Base-by-base conservation (phyloP, 345 rosid species). In the Mallotus nudiflorus region DNA sequence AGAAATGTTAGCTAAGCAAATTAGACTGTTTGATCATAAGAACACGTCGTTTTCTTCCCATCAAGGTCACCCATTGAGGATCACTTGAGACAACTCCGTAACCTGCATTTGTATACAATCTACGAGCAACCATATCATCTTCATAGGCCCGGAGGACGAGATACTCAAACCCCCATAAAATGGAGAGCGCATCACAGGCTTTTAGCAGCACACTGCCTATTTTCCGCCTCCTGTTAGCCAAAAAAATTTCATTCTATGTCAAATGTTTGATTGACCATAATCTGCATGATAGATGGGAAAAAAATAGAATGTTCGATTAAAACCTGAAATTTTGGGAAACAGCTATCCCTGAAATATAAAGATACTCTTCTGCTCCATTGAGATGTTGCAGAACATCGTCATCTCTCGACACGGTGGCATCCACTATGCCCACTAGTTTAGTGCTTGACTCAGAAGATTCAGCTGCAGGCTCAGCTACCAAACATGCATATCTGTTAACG, bases 331-430 rank as follows among this genome's bases (percentile, higher is more conserved):
- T 60, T 68, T 76, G 73, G 8, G 88, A 80, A 50, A 93, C 96
- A 1, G 97, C 98, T 1, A 91, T 88, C 5, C 97, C 96, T 1
- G 98, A 94, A 9, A 94, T 79, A 46, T 94, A 94, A 27, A 94
- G 88, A 53, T 91, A 94, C 50, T 91, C 97, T 9, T 85, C 86
- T 0, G 83, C 88, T 20, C 85, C 89, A 0, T 61, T 73, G 33
- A 86, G 85, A 72, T 87, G 88, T 4, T 49, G 71, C 49, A 91
- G 84, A 10, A 91, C 92, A 49, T 69, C 74, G 27, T 57, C 53
- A 65, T 91, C 96, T 45, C 85, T 82, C n/a, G 68, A 67, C 31
- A 77, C 93, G 25, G 97, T 90, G 65, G 83, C 84, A 64, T 94
- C 97, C 58, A 89, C 98, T 7, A 87, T 82, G 16, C 97, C 98